These are phyloP conservation scores for Ophiosphaerella herpotricha DNA, from an alignment of 2,329 filamentous ascomycete species.

Conservation along the genomic window DNA sequence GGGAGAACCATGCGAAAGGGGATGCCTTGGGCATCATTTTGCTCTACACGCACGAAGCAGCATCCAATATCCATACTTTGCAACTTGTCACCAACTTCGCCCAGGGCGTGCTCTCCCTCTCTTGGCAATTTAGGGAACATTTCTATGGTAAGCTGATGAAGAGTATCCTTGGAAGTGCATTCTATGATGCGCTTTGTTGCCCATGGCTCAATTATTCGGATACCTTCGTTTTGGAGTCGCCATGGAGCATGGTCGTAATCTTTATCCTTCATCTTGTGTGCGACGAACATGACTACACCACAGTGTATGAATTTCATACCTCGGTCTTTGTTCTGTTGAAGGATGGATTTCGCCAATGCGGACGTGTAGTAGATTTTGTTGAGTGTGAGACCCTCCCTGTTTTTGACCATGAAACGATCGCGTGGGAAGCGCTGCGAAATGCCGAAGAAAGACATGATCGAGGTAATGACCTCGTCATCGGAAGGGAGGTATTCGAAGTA, in stretches of 20 bases:
- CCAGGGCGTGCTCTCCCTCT: constrained; percentile 73
- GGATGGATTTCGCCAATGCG: constrained; percentile 79
- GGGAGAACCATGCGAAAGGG: constrained; percentile 85
- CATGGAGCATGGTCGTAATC: constrained; percentile 90
- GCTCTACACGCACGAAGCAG: constrained; percentile 84
- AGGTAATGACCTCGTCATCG: constrained; percentile 74
- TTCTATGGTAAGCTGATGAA: constrained; percentile 82
- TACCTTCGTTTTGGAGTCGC: constrained; percentile 93
- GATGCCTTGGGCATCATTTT: constrained; percentile 68
- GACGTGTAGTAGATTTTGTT: constrained; percentile 98
- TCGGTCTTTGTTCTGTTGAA: constrained; percentile 83
- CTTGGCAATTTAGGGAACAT: constrained; percentile 92
- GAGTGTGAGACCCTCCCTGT: constrained; percentile 81
- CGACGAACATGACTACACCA: constrained; percentile 90
- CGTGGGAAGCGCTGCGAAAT: constrained; percentile 83
- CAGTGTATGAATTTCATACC: constrained; percentile 96
- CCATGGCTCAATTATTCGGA: constrained; percentile 89
- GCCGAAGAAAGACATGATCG: constrained; percentile 83
- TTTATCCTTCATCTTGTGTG: constrained; percentile 80
- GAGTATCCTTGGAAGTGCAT: constrained; percentile 76
- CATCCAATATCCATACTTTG: constrained; percentile 83
- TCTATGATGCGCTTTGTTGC: constrained; percentile 79
- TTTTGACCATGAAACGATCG: constrained; percentile 94
- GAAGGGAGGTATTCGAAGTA: constrained; percentile 88
- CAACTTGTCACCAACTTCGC: constrained; percentile 85